phyloP scores from a whole-genome alignment of 2,329 filamentous ascomycete species.

The Ceratocystiopsis sp. region DNA sequence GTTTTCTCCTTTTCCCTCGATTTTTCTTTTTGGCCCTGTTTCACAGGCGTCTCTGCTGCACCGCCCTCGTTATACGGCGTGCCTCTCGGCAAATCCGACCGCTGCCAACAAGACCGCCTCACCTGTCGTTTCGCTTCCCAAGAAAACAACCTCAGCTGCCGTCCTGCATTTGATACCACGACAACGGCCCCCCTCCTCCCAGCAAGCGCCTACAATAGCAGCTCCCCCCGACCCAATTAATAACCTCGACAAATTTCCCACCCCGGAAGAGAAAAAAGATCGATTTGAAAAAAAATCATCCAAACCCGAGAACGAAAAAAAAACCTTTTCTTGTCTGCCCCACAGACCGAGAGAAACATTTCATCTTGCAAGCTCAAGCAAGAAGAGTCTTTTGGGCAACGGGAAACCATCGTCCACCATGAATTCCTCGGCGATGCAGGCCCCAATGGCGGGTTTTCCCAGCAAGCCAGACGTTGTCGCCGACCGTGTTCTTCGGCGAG shows the following conservation, averaged over 20 bases:
- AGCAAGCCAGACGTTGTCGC: conserved; percentile 47
- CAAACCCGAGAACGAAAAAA: not conserved
- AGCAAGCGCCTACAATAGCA: conserved; percentile 8
- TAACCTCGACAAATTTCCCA: conserved; percentile 12
- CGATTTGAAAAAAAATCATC: not conserved
- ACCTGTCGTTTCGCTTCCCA: not conserved
- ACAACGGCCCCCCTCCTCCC: not conserved
- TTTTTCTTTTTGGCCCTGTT: not conserved
- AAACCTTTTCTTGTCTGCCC: conserved; percentile 6
- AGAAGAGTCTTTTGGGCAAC: not conserved
- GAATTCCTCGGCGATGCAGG: conserved; percentile 6
- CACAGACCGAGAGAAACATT: conserved; percentile 5
- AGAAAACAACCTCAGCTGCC: not conserved
- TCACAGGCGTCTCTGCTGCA: too few species aligned
- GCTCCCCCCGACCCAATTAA: conserved; percentile 13
- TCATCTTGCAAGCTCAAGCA: not conserved
- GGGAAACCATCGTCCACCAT: not conserved
- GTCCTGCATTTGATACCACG: too few species aligned
- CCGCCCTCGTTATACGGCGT: too few species aligned
- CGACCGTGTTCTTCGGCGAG: conserved; percentile 54
- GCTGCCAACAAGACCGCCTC: too few species aligned
- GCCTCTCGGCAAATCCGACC: too few species aligned
- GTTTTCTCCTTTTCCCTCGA: not conserved
- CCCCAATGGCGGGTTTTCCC: conserved; percentile 26
- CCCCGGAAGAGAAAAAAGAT: not conserved